Conservation (phyloP, 768 basidiomycete genomes). For the Agaricus bisporus region DNA sequence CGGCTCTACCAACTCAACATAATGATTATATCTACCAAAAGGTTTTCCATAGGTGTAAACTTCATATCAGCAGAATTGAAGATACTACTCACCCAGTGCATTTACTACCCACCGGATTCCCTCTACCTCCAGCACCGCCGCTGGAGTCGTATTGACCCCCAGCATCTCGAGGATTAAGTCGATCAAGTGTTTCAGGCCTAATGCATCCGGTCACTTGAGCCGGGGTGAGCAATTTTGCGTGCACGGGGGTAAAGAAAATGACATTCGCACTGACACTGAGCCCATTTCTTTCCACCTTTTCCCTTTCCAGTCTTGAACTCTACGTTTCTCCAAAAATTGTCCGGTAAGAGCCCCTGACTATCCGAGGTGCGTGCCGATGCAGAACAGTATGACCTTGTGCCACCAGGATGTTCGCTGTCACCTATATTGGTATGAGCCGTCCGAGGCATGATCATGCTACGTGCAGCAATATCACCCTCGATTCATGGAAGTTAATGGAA, state of each 20-base stretch:
- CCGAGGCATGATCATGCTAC: slow-evolving; percentile 47
- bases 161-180: slow-evolving; percentile 39
- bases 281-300: slow-evolving; percentile 33
- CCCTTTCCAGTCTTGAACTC: slow-evolving; percentile 40
- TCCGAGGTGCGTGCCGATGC: slow-evolving; percentile 32
- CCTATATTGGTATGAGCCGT: slow-evolving; percentile 50
- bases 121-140: slow-evolving; percentile 41
- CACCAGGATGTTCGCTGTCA: slow-evolving; percentile 46
- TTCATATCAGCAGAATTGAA: neutral
- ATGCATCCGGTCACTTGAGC: slow-evolving; percentile 50
- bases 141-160: slow-evolving; percentile 56
- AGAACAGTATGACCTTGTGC: slow-evolving; percentile 51
- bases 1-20: slow-evolving; percentile 53
- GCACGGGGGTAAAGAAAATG: neutral
- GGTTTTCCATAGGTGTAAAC: too few species aligned
- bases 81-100: slow-evolving; percentile 37
- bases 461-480: neutral
- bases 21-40: slow-evolving; percentile 42
- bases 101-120: slow-evolving; percentile 44
- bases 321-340: slow-evolving; percentile 46
- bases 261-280: slow-evolving; percentile 30
- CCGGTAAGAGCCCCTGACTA: slow-evolving; percentile 40
- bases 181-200: slow-evolving; percentile 30
- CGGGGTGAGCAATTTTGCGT: neutral
- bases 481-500: neutral